phyloP scores from a whole-genome alignment of 1,139 yeast species.

The Pichia sp. region DNA sequence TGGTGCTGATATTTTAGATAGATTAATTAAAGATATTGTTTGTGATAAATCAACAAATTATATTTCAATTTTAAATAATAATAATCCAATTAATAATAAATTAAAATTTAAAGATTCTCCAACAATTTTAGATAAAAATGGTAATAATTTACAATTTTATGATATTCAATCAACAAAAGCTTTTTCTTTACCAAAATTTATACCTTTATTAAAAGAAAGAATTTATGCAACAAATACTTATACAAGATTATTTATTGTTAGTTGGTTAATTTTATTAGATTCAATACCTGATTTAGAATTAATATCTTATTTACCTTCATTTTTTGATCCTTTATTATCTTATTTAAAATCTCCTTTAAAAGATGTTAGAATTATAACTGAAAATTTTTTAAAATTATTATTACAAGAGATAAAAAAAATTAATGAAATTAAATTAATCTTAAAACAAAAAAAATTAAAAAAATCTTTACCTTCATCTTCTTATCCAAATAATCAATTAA shows the following conservation, averaged over 20 bases:
- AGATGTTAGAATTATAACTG: conserved; percentile 85
- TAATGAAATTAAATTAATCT: conserved; percentile 54
- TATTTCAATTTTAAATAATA: conserved; percentile 55
- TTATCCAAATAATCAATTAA: too few relatives aligned
- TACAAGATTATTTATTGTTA: conserved; percentile 83
- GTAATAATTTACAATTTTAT: conserved; percentile 59
- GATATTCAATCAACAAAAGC: conserved; percentile 64
- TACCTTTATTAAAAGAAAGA: conserved; percentile 84
- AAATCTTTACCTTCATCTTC: too few relatives aligned
- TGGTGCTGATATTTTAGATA: conserved; percentile 90
- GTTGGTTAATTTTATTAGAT: conserved; percentile 88
- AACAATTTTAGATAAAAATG: conserved; percentile 41
- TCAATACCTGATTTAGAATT: conserved; percentile 90
- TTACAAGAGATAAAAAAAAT: conserved; percentile 76
- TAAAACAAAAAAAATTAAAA: conserved; percentile 1
- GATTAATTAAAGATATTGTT: conserved; percentile 89
- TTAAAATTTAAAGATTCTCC: conserved; percentile 41
- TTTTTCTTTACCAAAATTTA: conserved; percentile 80
- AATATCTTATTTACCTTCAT: conserved; percentile 81
- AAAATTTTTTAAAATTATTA: conserved; percentile 66
- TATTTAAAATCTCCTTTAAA: conserved; percentile 80
- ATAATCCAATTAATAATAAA: conserved; percentile 28
- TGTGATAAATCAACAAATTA: conserved; percentile 92
- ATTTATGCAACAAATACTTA: conserved; percentile 91
- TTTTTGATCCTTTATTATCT: conserved; percentile 76